Percentiles rank a stretch among this genome's conserved stretches.
These are phyloP conservation scores for Moniliella sp. DNA, from an alignment of 1,284 basidiomycete species.

Conservation along the genomic window DNA sequence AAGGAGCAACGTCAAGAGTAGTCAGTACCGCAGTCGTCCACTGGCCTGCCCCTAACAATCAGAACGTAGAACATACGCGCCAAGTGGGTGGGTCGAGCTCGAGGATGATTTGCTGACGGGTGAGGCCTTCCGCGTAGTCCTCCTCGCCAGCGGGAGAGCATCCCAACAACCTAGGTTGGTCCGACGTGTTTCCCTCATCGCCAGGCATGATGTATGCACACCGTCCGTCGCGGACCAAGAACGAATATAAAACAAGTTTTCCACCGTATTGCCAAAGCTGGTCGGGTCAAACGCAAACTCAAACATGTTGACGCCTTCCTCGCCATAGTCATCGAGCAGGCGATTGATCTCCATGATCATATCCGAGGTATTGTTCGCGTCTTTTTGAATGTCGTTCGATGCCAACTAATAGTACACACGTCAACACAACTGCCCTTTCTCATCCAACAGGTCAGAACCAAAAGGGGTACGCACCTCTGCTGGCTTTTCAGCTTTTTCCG, in stretches of 20 bases:
- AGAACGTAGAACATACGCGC: constrained; percentile 40
- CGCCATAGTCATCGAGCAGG: constrained; percentile 35
- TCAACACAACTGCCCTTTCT: background rate
- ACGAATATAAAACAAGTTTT: constrained; percentile 84
- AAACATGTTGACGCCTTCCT: constrained; percentile 49
- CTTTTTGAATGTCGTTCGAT: constrained; percentile 13
- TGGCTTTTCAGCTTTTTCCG: constrained; percentile 1
- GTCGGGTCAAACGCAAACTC: constrained; percentile 61
- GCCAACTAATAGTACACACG: constrained; percentile 6
- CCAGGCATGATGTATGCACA: constrained; percentile 41
- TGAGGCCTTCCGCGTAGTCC: constrained; percentile 46
- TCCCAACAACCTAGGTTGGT: no score
- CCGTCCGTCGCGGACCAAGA: constrained; percentile 62
- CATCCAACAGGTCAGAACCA: background rate
- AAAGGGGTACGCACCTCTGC: constrained; percentile 3
- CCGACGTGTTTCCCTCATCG: constrained; percentile 47
- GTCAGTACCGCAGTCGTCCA: background rate
- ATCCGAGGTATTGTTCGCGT: constrained; percentile 17
- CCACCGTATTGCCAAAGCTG: constrained; percentile 71
- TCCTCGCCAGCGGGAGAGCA: constrained; percentile 37
- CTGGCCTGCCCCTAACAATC: no score
- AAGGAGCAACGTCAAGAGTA: background rate
- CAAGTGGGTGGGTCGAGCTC: constrained; percentile 65
- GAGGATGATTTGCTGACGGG: constrained; percentile 58
- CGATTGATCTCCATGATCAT: constrained; percentile 29